Conservation (phyloP, 441 rosid species). For the Viola pubescens region DNA sequence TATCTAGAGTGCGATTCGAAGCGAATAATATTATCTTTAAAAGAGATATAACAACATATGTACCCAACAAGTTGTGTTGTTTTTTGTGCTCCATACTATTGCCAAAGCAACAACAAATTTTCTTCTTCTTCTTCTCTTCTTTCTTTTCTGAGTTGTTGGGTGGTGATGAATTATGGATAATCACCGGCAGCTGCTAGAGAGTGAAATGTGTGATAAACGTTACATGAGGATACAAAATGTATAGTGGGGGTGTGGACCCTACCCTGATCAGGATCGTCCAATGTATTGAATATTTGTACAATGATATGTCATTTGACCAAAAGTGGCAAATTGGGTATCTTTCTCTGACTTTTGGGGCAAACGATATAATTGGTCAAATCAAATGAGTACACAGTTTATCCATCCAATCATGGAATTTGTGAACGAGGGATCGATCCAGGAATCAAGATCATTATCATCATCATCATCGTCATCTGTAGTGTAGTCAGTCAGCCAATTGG, state of each 20-base stretch:
- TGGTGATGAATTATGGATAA: background rate
- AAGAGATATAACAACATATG: no score
- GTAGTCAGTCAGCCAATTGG: background rate
- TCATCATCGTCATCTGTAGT: no score
- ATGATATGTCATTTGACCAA: conserved; percentile 30
- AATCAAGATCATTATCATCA: background rate
- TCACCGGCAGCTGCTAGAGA: no score
- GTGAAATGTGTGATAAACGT: conserved; percentile 11
- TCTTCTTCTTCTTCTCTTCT: no score
- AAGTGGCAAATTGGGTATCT: background rate
- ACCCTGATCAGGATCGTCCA: conserved; percentile 23
- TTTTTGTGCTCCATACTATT: no score
- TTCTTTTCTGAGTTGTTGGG: background rate
- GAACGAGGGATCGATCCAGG: background rate
- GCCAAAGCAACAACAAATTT: no score
- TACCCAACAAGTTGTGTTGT: no score
- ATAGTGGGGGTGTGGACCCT: conserved; percentile 21
- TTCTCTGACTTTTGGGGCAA: conserved; percentile 15
- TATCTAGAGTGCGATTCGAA: no score
- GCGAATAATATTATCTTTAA: no score
- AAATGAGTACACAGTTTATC: background rate
- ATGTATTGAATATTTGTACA: conserved; percentile 18
- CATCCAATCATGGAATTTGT: no score
- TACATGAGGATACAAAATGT: conserved; percentile 10
- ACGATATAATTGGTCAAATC: background rate